phyloP scores from a whole-genome alignment of 1,284 basidiomycete genomes.

The Ceratobasidium sp. region DNA sequence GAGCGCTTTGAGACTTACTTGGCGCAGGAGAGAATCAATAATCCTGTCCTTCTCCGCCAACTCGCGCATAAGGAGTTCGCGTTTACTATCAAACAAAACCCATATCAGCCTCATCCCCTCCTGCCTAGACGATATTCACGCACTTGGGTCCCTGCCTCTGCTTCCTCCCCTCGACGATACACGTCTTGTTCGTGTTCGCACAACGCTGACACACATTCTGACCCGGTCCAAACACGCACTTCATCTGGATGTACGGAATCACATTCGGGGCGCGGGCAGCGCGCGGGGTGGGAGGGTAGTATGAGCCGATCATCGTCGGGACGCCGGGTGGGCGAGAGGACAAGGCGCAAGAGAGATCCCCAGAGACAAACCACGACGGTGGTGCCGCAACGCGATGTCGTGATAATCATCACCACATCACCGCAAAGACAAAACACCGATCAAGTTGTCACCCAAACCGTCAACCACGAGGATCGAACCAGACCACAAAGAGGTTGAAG shows the following conservation, averaged over 20 bases:
- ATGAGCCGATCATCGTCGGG: background rate
- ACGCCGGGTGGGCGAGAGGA: conserved; percentile 32
- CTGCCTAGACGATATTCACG: conserved; percentile 58
- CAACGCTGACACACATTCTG: conserved; percentile 71
- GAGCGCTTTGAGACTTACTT: conserved; percentile 62
- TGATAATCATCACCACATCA: conserved; percentile 11
- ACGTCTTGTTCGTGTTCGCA: conserved; percentile 65
- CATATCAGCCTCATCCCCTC: conserved; percentile 48
- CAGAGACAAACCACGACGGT: background rate
- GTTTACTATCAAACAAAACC: conserved; percentile 68
- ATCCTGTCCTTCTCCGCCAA: conserved; percentile 86
- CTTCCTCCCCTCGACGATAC: conserved; percentile 84
- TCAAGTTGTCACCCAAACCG: background rate
- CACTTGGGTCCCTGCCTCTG: conserved; percentile 81
- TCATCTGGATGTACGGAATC: conserved; percentile 73
- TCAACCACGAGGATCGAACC: too few relatives aligned
- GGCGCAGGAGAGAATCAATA: conserved; percentile 84
- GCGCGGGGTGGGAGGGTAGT: conserved; percentile 16
- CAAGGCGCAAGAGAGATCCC: conserved; percentile 41
- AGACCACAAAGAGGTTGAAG: too few relatives aligned
- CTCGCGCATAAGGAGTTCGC: conserved; percentile 83
- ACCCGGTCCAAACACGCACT: conserved; percentile 78
- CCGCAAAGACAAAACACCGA: conserved; percentile 7
- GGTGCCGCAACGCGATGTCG: background rate
- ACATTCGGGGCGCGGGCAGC: background rate